Percentiles rank a stretch among this genome's conserved stretches.
These are phyloP conservation scores for Jatropha multifida DNA, from an alignment of 441 rosid genomes.

Conservation along the genomic window DNA sequence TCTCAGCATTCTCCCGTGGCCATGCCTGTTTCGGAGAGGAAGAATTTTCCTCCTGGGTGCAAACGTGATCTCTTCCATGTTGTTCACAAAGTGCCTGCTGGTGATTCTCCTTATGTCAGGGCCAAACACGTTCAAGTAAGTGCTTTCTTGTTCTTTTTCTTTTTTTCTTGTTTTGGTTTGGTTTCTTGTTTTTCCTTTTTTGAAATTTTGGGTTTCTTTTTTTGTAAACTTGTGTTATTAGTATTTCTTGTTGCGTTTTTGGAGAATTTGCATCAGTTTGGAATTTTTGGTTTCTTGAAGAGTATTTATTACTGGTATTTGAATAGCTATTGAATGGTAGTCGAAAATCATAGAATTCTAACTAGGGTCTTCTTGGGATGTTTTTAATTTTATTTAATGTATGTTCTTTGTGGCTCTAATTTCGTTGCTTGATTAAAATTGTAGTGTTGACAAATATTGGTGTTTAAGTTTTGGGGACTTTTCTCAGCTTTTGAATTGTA, in stretches of 20 bases:
- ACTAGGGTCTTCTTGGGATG: neutral
- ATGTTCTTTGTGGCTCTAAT: no score
- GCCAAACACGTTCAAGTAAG: slow-evolving; percentile 80
- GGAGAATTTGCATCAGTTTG: neutral
- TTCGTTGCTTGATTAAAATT: neutral
- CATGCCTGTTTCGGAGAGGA: slow-evolving; percentile 44
- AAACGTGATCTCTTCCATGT: slow-evolving; percentile 55
- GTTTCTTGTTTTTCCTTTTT: neutral
- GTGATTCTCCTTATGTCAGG: slow-evolving; percentile 81
- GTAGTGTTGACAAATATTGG: neutral
- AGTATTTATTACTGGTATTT: neutral
- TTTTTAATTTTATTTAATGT: neutral
- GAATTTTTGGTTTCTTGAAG: neutral
- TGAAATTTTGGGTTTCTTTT: neutral
- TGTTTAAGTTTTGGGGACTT: neutral
- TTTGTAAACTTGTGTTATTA: neutral
- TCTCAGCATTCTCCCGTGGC: slow-evolving; percentile 20
- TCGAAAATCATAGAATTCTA: neutral
- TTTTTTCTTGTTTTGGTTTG: neutral
- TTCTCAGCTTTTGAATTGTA: neutral
- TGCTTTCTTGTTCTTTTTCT: neutral
- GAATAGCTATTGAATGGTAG: neutral
- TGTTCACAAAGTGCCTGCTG: slow-evolving; percentile 69
- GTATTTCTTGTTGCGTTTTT: neutral
- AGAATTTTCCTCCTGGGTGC: slow-evolving; percentile 16